Percentiles rank a stretch among this genome's conserved stretches.
These are phyloP conservation scores for Scutellaria minor DNA, from an alignment of 257 asterid genomes.

Conservation along the genomic window DNA sequence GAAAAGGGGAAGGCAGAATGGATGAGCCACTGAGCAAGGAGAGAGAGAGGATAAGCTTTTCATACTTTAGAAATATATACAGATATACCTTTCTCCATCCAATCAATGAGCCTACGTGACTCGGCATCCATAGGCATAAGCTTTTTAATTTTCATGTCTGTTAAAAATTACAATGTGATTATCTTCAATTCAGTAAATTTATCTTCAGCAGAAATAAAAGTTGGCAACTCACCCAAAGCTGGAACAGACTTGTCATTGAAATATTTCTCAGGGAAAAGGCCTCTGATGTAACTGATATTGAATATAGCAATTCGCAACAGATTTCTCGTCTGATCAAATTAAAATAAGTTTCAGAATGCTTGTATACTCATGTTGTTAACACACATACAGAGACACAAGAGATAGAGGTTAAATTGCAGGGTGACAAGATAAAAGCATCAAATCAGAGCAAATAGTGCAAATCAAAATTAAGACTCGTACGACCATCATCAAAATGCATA, in stretches of 20 bases:
- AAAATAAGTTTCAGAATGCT: slow-evolving; percentile 32
- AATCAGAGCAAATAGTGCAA: not conserved
- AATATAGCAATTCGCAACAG: slow-evolving; percentile 95
- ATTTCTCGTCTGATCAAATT: slow-evolving; percentile 75
- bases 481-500: not conserved
- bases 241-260: slow-evolving; percentile 94
- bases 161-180: slow-evolving; percentile 21
- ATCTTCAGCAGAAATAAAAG: not conserved
- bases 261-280: slow-evolving; percentile 92
- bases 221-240: slow-evolving; percentile 71
- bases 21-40: slow-evolving; percentile 33
- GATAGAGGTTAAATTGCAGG: not conserved
- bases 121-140: slow-evolving; percentile 99
- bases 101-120: slow-evolving; percentile 91
- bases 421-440: not conserved
- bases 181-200: slow-evolving; percentile 27
- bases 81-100: slow-evolving; percentile 94
- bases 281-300: slow-evolving; percentile 95
- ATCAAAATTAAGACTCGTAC: slow-evolving; percentile 18
- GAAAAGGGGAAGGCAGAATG: slow-evolving; percentile 30
- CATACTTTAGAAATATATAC: slow-evolving; percentile 13
- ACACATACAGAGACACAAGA: slow-evolving; percentile 5
- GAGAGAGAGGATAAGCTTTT: slow-evolving; percentile 24
- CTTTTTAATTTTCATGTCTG: slow-evolving; percentile 97
- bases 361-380: not conserved